A percentile compares a stretch with the other conserved stretches of the same genome.
Conservation (phyloP, 2,329 filamentous ascomycete genomes). For the Penicillium sp. region DNA sequence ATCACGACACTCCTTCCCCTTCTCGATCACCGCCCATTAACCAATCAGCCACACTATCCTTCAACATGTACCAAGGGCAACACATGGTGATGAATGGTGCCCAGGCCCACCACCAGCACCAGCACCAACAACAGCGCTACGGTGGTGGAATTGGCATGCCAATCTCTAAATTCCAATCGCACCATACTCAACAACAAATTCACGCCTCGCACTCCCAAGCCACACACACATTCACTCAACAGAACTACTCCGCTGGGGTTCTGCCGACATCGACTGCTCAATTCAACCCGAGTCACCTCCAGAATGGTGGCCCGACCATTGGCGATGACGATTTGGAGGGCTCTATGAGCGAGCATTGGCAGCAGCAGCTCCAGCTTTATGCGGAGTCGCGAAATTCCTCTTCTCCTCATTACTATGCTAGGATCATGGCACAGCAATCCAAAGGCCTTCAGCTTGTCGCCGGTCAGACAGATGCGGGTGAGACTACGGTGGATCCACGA, state of each 20-base stretch:
- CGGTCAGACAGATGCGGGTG: slow-evolving; percentile 51
- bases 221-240: slow-evolving; percentile 47
- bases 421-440: slow-evolving; percentile 47
- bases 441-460: slow-evolving; percentile 48
- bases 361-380: slow-evolving; percentile 77
- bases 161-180: slow-evolving; percentile 49
- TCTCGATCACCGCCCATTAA: slow-evolving; percentile 48
- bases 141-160: slow-evolving; percentile 38
- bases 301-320: slow-evolving; percentile 58
- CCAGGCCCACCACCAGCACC: slow-evolving; percentile 33
- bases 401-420: slow-evolving; percentile 68
- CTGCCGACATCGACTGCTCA: slow-evolving; percentile 54
- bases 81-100: slow-evolving; percentile 53
- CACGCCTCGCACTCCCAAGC: slow-evolving; percentile 45
- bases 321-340: slow-evolving; percentile 59
- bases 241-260: slow-evolving; percentile 50
- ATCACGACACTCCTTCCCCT: slow-evolving; percentile 49
- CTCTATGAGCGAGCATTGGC: slow-evolving; percentile 73
- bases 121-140: slow-evolving; percentile 32
- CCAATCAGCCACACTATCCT: slow-evolving; percentile 43
- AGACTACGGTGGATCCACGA: slow-evolving; percentile 55
- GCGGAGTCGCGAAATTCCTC: slow-evolving; percentile 70
- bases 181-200: slow-evolving; percentile 44
- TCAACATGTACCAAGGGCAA: slow-evolving; percentile 51
- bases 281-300: slow-evolving; percentile 58